A percentile compares a stretch with the other conserved stretches of the same genome.
phyloP scores from a whole-genome alignment of 306 rosid species.

The Quercus bicolor region DNA sequence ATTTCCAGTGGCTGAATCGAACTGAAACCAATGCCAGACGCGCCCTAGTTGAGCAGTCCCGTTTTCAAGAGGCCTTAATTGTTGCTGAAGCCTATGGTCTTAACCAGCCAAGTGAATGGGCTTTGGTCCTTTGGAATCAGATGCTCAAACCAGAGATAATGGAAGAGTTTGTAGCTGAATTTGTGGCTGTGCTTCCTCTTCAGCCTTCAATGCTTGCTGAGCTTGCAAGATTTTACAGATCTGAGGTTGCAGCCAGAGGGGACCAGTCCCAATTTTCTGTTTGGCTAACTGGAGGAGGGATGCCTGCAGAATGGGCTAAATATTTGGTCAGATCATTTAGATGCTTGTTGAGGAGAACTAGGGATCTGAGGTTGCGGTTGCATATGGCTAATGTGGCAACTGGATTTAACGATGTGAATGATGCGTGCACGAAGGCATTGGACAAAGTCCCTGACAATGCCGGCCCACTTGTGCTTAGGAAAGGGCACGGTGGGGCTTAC shows the following conservation, averaged over 20 bases:
- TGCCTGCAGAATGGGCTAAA: slow-evolving; percentile 97
- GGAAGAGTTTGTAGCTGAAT: slow-evolving; percentile 92
- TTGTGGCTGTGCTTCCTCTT: slow-evolving; percentile 88
- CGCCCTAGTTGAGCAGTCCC: slow-evolving; percentile 88
- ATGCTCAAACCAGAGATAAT: slow-evolving; percentile 94
- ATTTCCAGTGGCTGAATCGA: slow-evolving; percentile 74
- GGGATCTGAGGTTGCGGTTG: slow-evolving; percentile 73
- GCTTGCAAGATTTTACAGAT: slow-evolving; percentile 78
- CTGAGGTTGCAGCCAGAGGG: slow-evolving; percentile 92
- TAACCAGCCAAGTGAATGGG: slow-evolving; percentile 97
- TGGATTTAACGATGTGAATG: slow-evolving; percentile 66
- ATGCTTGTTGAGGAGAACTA: slow-evolving; percentile 81
- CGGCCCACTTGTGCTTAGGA: slow-evolving; percentile 80
- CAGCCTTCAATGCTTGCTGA: slow-evolving; percentile 83
- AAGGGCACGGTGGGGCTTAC: slow-evolving; percentile 96
- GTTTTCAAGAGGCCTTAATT: slow-evolving; percentile 91
- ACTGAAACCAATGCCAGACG: slow-evolving; percentile 87
- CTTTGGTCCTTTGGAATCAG: slow-evolving; percentile 94
- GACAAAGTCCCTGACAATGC: slow-evolving; percentile 85
- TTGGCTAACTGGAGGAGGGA: slow-evolving; percentile 96
- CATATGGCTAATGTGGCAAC: slow-evolving; percentile 79
- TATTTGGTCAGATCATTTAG: slow-evolving; percentile 87
- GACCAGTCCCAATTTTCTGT: slow-evolving; percentile 96
- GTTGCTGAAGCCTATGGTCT: slow-evolving; percentile 97
- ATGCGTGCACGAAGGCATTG: slow-evolving; percentile 54